Percentiles rank a stretch among this genome's conserved stretches.
Evolutionary conservation across 495 filamentous ascomycete species (phyloP).

Genomic region (Rusavskia elegans): DNA sequence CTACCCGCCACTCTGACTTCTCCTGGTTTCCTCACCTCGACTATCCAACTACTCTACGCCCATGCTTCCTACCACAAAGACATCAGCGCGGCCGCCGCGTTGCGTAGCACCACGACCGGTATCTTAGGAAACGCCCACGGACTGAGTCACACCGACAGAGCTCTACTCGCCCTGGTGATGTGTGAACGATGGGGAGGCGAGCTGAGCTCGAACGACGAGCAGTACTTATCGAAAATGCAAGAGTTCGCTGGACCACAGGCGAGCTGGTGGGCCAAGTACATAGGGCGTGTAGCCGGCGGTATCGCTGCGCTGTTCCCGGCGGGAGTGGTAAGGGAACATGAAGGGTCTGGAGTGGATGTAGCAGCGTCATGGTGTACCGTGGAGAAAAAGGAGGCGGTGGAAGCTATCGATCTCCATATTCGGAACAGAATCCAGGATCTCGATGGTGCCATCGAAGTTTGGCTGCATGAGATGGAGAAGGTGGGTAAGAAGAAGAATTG

Average conservation of each 20-base stretch:
- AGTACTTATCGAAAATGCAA: slow-evolving; percentile 29
- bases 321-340: slow-evolving; percentile 21
- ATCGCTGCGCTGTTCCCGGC: slow-evolving; percentile 37
- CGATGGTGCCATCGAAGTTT: not conserved
- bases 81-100: slow-evolving; percentile 43
- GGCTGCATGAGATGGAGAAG: slow-evolving; percentile 31
- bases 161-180: slow-evolving; percentile 54
- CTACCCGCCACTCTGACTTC: slow-evolving; percentile 29
- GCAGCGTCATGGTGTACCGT: slow-evolving; percentile 1
- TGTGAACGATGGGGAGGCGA: slow-evolving; percentile 63
- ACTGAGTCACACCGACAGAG: slow-evolving; percentile 53
- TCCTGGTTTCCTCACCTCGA: slow-evolving; percentile 16
- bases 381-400: not conserved
- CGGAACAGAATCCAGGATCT: slow-evolving; percentile 21
- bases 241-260: slow-evolving; percentile 28
- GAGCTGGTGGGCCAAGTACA: slow-evolving; percentile 47
- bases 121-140: slow-evolving; percentile 51
- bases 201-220: slow-evolving; percentile 36
- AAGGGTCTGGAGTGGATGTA: slow-evolving; percentile 5
- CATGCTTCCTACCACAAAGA: slow-evolving; percentile 34
- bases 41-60: slow-evolving; percentile 34
- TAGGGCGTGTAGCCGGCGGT: slow-evolving; percentile 33
- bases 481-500: slow-evolving; percentile 46
- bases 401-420: slow-evolving; percentile 8
- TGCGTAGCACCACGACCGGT: slow-evolving; percentile 58